Conservation (phyloP, 306 rosid species). For the Carpinus viminea region DNA sequence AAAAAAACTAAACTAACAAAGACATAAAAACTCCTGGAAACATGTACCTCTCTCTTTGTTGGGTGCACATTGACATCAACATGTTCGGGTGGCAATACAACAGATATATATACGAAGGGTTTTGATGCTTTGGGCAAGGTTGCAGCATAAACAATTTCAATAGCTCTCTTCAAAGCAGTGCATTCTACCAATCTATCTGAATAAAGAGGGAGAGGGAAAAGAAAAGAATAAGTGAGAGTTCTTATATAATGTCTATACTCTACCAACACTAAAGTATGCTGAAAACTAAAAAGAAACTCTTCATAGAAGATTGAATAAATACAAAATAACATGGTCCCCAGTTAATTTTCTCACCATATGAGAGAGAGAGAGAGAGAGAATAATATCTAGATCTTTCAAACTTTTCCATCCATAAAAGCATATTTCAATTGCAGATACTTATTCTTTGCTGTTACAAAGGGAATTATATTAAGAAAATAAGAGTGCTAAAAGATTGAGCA, state of each 20-base stretch:
- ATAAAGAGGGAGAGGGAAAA: not conserved
- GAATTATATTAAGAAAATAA: not conserved
- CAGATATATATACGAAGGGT: constrained; percentile 84
- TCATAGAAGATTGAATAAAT: not conserved
- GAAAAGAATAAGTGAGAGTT: not conserved
- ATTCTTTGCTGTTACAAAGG: not conserved
- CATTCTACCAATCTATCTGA: constrained; percentile 96
- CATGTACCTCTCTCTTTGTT: constrained; percentile 87
- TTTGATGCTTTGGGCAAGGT: constrained; percentile 94
- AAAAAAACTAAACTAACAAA: not conserved
- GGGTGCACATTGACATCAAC: constrained; percentile 94
- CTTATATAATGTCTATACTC: not conserved
- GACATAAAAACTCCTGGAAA: not conserved
- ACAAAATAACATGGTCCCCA: not conserved
- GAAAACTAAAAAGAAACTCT: not conserved
- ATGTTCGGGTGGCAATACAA: constrained; percentile 78
- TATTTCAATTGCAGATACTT: not conserved
- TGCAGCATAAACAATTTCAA: constrained; percentile 92
- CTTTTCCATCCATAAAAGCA: not conserved
- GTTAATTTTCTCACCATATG: not conserved
- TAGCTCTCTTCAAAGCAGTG: constrained; percentile 88
- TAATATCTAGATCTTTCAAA: constrained; percentile 3
- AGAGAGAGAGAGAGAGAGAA: not conserved
- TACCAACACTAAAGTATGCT: not conserved
- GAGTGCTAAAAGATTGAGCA: not conserved